These are phyloP conservation scores for Boletus chippewaensis DNA, from an alignment of 1,284 basidiomycete genomes.

Conservation along the genomic window DNA sequence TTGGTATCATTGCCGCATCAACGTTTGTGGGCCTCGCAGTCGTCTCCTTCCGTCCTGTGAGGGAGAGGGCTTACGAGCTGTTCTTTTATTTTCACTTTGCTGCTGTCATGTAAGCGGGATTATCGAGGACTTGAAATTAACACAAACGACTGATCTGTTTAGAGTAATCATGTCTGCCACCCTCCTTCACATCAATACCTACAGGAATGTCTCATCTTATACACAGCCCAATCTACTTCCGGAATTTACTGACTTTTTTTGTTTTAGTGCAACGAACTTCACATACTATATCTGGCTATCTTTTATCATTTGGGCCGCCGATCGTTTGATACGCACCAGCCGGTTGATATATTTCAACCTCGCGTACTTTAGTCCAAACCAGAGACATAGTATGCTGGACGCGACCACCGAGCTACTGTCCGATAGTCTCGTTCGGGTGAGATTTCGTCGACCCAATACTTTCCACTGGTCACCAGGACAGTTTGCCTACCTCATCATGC, in stretches of 20 bases:
- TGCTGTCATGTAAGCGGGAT: constrained; percentile 34
- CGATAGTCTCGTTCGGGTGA: constrained; percentile 13
- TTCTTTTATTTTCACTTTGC: constrained; percentile 40
- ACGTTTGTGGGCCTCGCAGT: constrained; percentile 35
- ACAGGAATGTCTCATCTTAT: constrained; percentile 34
- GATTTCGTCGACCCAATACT: constrained; percentile 11
- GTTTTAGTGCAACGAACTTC: constrained; percentile 21
- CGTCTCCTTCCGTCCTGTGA: constrained; percentile 39
- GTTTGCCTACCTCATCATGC: constrained; percentile 41
- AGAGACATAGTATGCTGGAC: constrained; percentile 12
- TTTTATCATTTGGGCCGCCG: constrained; percentile 56
- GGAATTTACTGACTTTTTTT: constrained; percentile 18
- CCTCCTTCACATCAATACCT: constrained; percentile 6
- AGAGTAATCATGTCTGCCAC: constrained; percentile 36
- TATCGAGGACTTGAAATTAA: not conserved
- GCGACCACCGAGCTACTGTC: constrained; percentile 17
- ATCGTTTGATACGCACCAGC: constrained; percentile 45
- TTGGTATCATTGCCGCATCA: constrained; percentile 34
- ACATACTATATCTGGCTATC: constrained; percentile 44
- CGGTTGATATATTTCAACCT: constrained; percentile 48
- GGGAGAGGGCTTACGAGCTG: constrained; percentile 38
- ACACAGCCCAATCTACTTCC: constrained; percentile 11
- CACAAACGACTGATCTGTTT: not conserved
- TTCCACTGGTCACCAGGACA: constrained; percentile 40
- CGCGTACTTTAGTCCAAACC: constrained; percentile 16